Evolutionary conservation across 2,329 filamentous ascomycete genomes (phyloP).

Genomic region (Simplicillium sp.): DNA sequence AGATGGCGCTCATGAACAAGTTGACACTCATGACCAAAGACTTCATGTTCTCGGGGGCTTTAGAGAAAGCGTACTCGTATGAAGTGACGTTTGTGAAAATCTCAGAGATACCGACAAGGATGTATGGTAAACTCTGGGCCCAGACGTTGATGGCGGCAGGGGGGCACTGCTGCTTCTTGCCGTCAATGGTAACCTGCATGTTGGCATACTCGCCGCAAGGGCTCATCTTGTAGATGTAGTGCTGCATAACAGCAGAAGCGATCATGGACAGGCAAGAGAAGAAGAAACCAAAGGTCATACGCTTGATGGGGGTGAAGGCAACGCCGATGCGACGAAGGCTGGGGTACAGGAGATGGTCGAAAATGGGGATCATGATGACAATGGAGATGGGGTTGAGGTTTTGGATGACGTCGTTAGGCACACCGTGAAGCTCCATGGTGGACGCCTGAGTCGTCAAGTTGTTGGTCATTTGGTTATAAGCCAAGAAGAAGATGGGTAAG

Average conservation of each 20-base stretch:
- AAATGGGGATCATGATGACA: conserved; percentile 64
- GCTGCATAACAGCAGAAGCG: conserved; percentile 44
- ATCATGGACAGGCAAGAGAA: conserved; percentile 54
- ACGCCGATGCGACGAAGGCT: conserved; percentile 52
- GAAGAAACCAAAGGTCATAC: conserved; percentile 62
- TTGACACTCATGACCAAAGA: conserved; percentile 63
- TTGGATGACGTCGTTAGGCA: conserved; percentile 69
- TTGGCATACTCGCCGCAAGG: conserved; percentile 49
- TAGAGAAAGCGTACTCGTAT: conserved; percentile 69
- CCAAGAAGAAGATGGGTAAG: conserved; percentile 54
- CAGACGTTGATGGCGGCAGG: conserved; percentile 57
- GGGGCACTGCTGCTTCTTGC: conserved; percentile 33
- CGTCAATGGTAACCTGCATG: conserved; percentile 11
- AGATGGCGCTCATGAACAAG: conserved; percentile 62
- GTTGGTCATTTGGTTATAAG: conserved; percentile 51
- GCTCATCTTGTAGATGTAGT: conserved; percentile 55
- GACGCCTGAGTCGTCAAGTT: conserved; percentile 56
- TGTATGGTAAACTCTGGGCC: conserved; percentile 42
- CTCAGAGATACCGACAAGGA: conserved; percentile 41
- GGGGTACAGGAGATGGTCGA: conserved; percentile 62
- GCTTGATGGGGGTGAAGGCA: conserved; percentile 66
- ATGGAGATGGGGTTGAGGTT: conserved; percentile 70
- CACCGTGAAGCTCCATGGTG: conserved; percentile 56
- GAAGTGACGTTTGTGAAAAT: conserved; percentile 48
- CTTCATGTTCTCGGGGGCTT: conserved; percentile 72